These are phyloP conservation scores for Helotiales sp. DNA, from an alignment of 2,329 filamentous ascomycete genomes.

Conservation along the genomic window DNA sequence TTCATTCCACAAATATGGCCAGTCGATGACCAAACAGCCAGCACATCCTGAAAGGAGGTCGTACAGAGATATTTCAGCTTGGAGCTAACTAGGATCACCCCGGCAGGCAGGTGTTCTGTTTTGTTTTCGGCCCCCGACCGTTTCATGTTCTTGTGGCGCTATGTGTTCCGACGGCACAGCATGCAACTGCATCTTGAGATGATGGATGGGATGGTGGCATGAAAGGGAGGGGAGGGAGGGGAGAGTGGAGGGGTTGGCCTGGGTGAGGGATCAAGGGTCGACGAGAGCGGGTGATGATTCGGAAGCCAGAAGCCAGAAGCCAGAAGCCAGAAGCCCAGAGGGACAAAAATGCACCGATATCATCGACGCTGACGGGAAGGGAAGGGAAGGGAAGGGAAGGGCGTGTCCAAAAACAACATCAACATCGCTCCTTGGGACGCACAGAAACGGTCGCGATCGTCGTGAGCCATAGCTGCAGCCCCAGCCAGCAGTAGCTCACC, in stretches of 20 bases:
- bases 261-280: constrained; percentile 2
- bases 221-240: neutral
- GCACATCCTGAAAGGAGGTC: constrained; percentile 11
- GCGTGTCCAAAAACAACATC: neutral
- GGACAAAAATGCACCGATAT: constrained; percentile 2
- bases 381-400: neutral
- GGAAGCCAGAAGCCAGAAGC: neutral
- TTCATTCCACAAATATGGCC: constrained; percentile 7
- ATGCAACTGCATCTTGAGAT: constrained; percentile 9
- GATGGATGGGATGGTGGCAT: neutral
- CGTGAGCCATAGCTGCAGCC: neutral
- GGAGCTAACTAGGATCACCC: neutral
- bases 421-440: neutral
- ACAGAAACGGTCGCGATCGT: neutral
- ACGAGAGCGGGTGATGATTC: neutral
- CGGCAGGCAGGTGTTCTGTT: constrained; percentile 6
- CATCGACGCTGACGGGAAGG: neutral
- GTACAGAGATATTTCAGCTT: constrained; percentile 4
- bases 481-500: too few relatives aligned
- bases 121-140: constrained; percentile 17
- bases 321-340: too few relatives aligned
- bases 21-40: neutral
- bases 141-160: constrained; percentile 20
- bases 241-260: neutral
- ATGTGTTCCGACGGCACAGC: constrained; percentile 20